Percentiles rank a stretch among this genome's conserved stretches.
Evolutionary conservation across 352 stramenopile species (phyloP).

Genomic region (Pythium rishiriense): DNA sequence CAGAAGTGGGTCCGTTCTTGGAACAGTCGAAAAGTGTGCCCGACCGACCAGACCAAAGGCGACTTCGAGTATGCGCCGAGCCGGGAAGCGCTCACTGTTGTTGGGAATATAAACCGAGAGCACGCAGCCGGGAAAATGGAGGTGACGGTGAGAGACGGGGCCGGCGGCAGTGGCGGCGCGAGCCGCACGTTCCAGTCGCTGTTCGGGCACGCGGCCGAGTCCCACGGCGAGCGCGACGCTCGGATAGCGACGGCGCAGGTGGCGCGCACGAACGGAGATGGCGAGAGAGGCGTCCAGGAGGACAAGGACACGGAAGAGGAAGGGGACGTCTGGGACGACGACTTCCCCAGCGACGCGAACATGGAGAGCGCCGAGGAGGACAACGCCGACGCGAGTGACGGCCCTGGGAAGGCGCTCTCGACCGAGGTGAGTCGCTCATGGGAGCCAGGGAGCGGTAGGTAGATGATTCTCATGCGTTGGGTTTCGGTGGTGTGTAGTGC

Average conservation of each 20-base stretch:
- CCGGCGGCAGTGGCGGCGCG: slow-evolving; percentile 37
- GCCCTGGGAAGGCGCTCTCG: not conserved
- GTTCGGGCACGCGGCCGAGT: slow-evolving; percentile 29
- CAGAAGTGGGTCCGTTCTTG: slow-evolving; percentile 24
- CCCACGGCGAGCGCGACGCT: slow-evolving; percentile 12
- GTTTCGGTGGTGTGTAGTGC: slow-evolving; percentile 24
- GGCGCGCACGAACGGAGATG: not conserved
- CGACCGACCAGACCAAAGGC: slow-evolving; percentile 11
- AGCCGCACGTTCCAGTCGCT: slow-evolving; percentile 77
- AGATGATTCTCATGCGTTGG: not conserved
- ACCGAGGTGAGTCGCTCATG: slow-evolving; percentile 2
- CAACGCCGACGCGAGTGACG: not conserved
- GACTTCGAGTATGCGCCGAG: slow-evolving; percentile 23
- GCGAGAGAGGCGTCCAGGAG: not conserved
- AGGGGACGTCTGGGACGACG: slow-evolving; percentile 59
- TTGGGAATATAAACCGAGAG: not conserved
- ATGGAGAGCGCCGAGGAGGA: slow-evolving; percentile 20
- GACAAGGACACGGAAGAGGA: slow-evolving; percentile 12
- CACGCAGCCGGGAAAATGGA: not conserved
- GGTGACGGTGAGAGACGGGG: not conserved
- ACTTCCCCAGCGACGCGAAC: slow-evolving; percentile 22
- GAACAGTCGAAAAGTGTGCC: slow-evolving; percentile 24
- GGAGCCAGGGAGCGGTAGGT: not conserved
- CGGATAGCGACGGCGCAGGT: not conserved
- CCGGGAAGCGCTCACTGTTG: slow-evolving; percentile 6